phyloP scores from a whole-genome alignment of 2,329 filamentous ascomycete genomes.

The Fusarium mangiferae region DNA sequence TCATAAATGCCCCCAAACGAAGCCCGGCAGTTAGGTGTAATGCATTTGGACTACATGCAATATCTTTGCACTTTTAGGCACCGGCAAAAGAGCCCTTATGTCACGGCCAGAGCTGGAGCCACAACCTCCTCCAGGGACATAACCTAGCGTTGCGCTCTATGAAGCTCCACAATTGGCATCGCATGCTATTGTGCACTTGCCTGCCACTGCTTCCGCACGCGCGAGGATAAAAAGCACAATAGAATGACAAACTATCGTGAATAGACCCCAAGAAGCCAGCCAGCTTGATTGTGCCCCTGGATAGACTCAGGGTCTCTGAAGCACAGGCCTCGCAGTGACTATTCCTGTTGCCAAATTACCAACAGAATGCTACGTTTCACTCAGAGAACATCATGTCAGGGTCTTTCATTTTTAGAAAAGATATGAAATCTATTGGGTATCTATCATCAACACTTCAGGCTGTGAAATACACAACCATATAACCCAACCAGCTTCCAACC shows the following conservation, averaged over 20 bases:
- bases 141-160: slow-evolving; percentile 46
- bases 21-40: background rate
- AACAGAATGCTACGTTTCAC: background rate
- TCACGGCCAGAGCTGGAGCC: background rate
- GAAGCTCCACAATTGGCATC: slow-evolving; percentile 38
- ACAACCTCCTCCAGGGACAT: slow-evolving; percentile 32
- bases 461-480: slow-evolving; percentile 89
- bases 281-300: background rate
- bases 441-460: slow-evolving; percentile 50
- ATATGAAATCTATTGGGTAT: slow-evolving; percentile 41
- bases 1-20: background rate
- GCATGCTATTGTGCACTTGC: background rate
- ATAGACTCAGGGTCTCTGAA: background rate
- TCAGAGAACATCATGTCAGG: background rate
- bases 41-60: background rate
- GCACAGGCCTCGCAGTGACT: background rate
- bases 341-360: background rate
- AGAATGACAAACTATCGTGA: background rate
- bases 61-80: background rate
- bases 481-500: slow-evolving; percentile 93
- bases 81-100: background rate
- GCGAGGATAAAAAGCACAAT: background rate
- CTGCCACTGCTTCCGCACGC: background rate
- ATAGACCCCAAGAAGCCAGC: background rate
- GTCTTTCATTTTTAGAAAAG: background rate